phyloP scores from a whole-genome alignment of 164 flowering plant genomes.

The Berberis thunbergii region DNA sequence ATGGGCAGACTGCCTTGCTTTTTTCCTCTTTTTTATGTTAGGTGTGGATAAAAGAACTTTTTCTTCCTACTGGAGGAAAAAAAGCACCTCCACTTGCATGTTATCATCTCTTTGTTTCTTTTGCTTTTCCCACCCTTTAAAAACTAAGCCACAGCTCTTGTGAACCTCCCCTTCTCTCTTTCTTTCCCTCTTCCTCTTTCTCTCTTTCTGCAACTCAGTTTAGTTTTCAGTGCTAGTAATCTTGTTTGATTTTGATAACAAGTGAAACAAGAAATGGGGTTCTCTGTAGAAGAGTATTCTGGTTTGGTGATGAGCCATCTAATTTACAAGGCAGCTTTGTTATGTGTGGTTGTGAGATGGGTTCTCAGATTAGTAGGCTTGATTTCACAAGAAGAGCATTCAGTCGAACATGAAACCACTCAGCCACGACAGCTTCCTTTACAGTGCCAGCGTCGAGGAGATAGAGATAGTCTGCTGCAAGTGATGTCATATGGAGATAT shows the following conservation, averaged over 20 bases:
- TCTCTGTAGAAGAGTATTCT: slow-evolving; percentile 25
- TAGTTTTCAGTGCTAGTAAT: not conserved
- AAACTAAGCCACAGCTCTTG: too few species aligned
- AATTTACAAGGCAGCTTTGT: slow-evolving; percentile 24
- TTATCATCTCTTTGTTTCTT: too few species aligned
- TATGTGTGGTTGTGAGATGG: slow-evolving; percentile 32
- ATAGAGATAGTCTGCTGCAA: slow-evolving; percentile 12
- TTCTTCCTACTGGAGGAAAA: too few species aligned
- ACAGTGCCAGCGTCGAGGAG: slow-evolving; percentile 16
- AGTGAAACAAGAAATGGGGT: slow-evolving; percentile 19
- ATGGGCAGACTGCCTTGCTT: too few species aligned
- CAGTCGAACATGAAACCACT: not conserved
- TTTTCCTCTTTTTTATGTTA: too few species aligned
- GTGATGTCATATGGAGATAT: slow-evolving; percentile 18
- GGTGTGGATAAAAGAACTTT: too few species aligned
- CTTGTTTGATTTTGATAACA: not conserved
- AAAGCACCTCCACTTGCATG: too few species aligned
- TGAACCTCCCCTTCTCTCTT: slow-evolving; percentile 3
- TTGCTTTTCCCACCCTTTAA: too few species aligned
- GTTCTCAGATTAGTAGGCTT: slow-evolving; percentile 11
- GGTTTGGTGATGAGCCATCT: slow-evolving; percentile 25
- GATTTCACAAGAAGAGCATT: not conserved
- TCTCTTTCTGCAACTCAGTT: not conserved
- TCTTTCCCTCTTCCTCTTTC: not conserved
- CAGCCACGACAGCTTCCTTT: not conserved